Evolutionary conservation across 176 grass and related monocot species (phyloP).

Genomic region (Rhynchospora pubera): DNA sequence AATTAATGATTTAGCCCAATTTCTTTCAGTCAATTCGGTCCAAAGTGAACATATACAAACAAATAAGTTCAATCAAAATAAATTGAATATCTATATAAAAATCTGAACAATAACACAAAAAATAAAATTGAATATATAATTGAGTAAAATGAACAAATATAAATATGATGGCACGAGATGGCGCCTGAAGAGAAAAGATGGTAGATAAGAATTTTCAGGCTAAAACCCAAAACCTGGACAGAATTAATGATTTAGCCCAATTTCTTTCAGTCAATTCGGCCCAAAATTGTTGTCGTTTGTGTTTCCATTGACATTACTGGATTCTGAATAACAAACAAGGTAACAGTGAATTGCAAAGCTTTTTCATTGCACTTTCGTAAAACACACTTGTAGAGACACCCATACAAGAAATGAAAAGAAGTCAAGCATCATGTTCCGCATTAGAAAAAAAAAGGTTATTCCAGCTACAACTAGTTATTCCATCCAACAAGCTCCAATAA

Average conservation of each 20-base stretch:
- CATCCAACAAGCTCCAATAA: constrained; percentile 60
- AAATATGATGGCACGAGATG: too few relatives aligned
- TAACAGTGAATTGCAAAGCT: not conserved
- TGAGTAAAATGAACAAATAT: too few relatives aligned
- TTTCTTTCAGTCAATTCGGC: not conserved
- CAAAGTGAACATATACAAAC: too few relatives aligned
- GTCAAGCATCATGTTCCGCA: not conserved
- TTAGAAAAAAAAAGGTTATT: not conserved
- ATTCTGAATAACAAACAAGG: not conserved
- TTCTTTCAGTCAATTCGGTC: too few relatives aligned
- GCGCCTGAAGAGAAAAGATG: too few relatives aligned
- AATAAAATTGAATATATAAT: too few relatives aligned
- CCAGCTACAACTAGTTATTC: constrained; percentile 26
- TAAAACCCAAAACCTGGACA: not conserved
- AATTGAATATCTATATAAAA: too few relatives aligned
- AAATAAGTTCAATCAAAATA: too few relatives aligned
- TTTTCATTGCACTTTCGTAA: not conserved
- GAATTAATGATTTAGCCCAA: not conserved
- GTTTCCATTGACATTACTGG: not conserved
- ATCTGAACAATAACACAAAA: too few relatives aligned
- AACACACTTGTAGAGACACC: not conserved
- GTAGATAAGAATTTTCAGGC: not conserved
- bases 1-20: too few relatives aligned
- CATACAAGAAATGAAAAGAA: constrained; percentile 3
- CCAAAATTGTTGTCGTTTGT: not conserved